Evolutionary conservation across 2,329 filamentous ascomycete genomes (phyloP).

Genomic region (Corynespora cassiicola): DNA sequence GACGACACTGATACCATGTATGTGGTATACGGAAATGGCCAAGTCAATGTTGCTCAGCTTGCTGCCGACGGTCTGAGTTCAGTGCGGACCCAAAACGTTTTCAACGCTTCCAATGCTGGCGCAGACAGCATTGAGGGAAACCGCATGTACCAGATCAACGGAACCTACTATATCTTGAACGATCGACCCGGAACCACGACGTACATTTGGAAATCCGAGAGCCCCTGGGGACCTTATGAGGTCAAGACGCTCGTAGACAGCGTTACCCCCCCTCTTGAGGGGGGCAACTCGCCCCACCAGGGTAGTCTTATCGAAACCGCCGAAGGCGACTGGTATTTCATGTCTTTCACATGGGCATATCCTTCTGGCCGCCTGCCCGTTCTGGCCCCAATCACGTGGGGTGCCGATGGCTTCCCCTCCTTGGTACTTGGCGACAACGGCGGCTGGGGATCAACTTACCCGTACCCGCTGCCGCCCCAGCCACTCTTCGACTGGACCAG

Average conservation of each 20-base stretch:
- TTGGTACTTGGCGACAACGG: constrained; percentile 46
- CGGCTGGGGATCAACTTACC: constrained; percentile 54
- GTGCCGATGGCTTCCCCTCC: constrained; percentile 56
- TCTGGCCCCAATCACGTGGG: constrained; percentile 60
- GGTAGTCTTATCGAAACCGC: constrained; percentile 59
- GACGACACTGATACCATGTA: constrained; percentile 64
- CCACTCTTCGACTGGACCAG: constrained; percentile 31
- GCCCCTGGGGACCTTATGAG: constrained; percentile 59
- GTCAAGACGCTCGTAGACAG: constrained; percentile 49
- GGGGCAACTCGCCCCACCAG: constrained; percentile 57
- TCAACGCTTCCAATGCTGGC: constrained; percentile 35
- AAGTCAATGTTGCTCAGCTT: constrained; percentile 57
- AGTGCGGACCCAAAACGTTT: constrained; percentile 51
- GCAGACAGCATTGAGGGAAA: constrained; percentile 54
- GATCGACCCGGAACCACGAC: constrained; percentile 51
- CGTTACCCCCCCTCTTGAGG: constrained; percentile 47
- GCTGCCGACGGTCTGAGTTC: constrained; percentile 53
- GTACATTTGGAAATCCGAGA: constrained; percentile 55
- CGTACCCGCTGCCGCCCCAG: constrained; percentile 17
- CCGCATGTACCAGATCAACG: constrained; percentile 62
- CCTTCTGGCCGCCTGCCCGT: constrained; percentile 62
- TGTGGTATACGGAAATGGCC: constrained; percentile 56
- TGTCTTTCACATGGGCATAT: constrained; percentile 61
- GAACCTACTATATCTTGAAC: constrained; percentile 59
- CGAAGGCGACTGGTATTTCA: constrained; percentile 63